Conservation (phyloP, 768 basidiomycete genomes). For the Tulasnella sp. region DNA sequence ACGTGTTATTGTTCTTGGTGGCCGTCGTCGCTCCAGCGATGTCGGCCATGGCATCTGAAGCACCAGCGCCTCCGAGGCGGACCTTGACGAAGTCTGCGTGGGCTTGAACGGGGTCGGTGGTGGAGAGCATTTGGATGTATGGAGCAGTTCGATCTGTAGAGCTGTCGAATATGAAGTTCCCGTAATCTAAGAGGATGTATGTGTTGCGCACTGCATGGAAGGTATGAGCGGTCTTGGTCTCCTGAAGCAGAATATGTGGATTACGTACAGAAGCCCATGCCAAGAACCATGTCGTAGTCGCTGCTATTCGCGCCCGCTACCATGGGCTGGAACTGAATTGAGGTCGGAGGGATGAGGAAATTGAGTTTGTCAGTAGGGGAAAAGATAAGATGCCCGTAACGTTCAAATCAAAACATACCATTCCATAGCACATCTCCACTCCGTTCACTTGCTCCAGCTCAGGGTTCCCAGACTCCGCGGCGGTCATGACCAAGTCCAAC, state of each 20-base stretch:
- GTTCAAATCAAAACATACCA: conserved; percentile 44
- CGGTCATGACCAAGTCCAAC: conserved; percentile 37
- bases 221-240: background rate
- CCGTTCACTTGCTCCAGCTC: conserved; percentile 28
- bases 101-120: conserved; percentile 43
- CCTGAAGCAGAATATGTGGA: background rate
- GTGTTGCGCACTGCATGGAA: conserved; percentile 46
- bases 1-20: background rate
- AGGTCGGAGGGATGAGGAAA: background rate
- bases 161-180: conserved; percentile 44
- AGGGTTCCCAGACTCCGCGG: too few species aligned
- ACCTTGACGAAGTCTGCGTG: conserved; percentile 54
- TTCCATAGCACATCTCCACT: conserved; percentile 41
- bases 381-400: conserved; percentile 54
- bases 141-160: conserved; percentile 38
- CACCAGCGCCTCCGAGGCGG: conserved; percentile 51
- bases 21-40: too few species aligned
- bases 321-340: conserved; percentile 55
- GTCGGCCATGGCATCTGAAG: conserved; percentile 37
- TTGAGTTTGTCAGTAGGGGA: background rate
- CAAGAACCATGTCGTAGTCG: conserved; percentile 51
- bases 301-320: conserved; percentile 45
- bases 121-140: conserved; percentile 53
- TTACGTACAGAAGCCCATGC: conserved; percentile 61
- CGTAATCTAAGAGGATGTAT: conserved; percentile 50